Conservation (phyloP, 352 stramenopile species). For the Pythium oligandrum region DNA sequence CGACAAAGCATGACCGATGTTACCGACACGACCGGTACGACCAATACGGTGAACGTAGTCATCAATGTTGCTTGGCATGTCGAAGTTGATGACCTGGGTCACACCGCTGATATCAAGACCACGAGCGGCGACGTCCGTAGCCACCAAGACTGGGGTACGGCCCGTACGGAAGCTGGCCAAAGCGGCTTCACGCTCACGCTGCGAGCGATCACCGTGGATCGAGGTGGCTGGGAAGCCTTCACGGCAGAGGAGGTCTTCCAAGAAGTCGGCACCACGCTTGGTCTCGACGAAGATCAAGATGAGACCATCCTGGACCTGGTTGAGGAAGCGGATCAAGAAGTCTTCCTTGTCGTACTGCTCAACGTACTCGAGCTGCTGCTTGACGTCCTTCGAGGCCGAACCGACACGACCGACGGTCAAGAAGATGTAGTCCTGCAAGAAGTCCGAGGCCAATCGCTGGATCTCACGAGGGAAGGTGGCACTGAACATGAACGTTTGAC, state of each 20-base stretch:
- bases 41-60: conserved; percentile 99
- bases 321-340: conserved; percentile 95
- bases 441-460: conserved; percentile 95
- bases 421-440: conserved; percentile 99
- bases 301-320: conserved; percentile 86
- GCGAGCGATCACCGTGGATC: conserved; percentile 98
- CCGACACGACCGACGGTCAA: conserved; percentile 98
- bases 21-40: conserved; percentile 98
- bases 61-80: conserved; percentile 98
- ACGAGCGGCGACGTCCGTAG: conserved; percentile 97
- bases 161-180: conserved; percentile 92
- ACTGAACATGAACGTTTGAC: conserved; percentile 99
- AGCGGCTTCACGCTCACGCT: conserved; percentile 93
- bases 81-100: conserved; percentile 97
- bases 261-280: conserved; percentile 95
- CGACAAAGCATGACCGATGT: conserved; percentile 94
- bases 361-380: conserved; percentile 97
- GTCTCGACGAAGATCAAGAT: conserved; percentile 99
- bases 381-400: conserved; percentile 97
- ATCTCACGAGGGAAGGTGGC: conserved; percentile 99
- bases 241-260: conserved; percentile 94
- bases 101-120: conserved; percentile 99
- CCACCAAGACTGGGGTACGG: conserved; percentile 93
- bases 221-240: conserved; percentile 90
- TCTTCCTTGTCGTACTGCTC: conserved; percentile 96